These are phyloP conservation scores for Sungouiozyma intestinalis DNA, from an alignment of 805 yeast genomes.

Conservation along the genomic window DNA sequence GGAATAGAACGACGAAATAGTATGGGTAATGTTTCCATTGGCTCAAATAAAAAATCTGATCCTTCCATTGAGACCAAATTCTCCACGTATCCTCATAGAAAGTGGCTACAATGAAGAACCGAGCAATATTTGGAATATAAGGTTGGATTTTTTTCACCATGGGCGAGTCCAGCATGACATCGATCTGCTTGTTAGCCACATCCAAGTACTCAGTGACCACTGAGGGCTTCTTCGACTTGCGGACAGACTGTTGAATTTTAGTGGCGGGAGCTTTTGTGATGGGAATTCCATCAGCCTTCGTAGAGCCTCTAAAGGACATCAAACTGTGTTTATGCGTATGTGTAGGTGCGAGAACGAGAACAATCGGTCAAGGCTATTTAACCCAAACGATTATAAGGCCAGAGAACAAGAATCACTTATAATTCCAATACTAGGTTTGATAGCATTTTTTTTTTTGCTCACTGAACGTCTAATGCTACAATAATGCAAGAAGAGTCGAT, in stretches of 20 bases:
- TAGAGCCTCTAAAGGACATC: not conserved
- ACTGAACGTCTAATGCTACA: no score
- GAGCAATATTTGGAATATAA: conserved; percentile 77
- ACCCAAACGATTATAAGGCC: no score
- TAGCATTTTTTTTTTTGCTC: no score
- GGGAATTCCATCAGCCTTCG: not conserved
- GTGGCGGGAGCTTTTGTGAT: not conserved
- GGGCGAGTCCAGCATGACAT: not conserved
- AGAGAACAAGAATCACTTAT: no score
- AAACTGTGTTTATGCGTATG: no score
- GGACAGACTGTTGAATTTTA: not conserved
- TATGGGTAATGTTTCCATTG: conserved; percentile 72
- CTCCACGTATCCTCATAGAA: conserved; percentile 85
- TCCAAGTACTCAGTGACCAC: not conserved
- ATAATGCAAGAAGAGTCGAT: no score
- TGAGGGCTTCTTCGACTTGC: not conserved
- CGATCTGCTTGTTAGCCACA: not conserved
- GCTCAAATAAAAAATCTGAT: conserved; percentile 77
- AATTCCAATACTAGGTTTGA: no score
- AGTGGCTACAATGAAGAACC: conserved; percentile 87
- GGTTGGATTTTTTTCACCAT: conserved; percentile 45
- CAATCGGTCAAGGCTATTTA: no score
- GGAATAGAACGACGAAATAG: conserved; percentile 59
- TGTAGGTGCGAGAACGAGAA: no score
- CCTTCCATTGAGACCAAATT: conserved; percentile 79